Conservation (phyloP, 2,329 filamentous ascomycete genomes). For the Ramularia endophylla region DNA sequence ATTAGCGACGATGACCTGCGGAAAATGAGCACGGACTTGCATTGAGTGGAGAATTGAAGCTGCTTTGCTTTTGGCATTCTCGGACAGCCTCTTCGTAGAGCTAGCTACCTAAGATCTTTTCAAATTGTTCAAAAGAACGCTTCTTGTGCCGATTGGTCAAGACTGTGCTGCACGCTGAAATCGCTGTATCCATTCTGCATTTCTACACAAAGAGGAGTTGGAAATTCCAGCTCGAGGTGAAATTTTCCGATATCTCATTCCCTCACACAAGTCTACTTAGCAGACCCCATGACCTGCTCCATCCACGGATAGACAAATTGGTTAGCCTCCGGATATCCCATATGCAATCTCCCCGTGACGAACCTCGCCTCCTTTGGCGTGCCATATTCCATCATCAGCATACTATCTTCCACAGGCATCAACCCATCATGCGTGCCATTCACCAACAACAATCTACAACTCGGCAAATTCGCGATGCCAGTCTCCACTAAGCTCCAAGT, state of each 20-base stretch:
- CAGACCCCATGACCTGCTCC: constrained; percentile 46
- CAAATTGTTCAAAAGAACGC: too few relatives aligned
- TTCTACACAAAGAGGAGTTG: too few relatives aligned
- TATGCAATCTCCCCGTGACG: constrained; percentile 56
- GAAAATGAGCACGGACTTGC: constrained; percentile 14
- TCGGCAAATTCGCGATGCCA: constrained; percentile 52
- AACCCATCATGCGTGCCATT: constrained; percentile 58
- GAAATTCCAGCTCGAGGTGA: too few relatives aligned
- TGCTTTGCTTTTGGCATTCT: too few relatives aligned
- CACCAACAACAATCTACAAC: constrained; percentile 54
- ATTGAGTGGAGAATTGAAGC: too few relatives aligned
- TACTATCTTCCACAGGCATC: constrained; percentile 63
- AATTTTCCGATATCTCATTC: too few relatives aligned
- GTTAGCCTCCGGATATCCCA: constrained; percentile 62
- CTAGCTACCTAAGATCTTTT: too few relatives aligned
- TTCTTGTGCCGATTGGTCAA: too few relatives aligned
- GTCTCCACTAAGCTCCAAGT: constrained; percentile 59
- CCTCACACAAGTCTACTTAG: too few relatives aligned
- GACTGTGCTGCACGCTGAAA: too few relatives aligned
- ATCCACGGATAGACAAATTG: constrained; percentile 56
- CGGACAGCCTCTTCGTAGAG: too few relatives aligned
- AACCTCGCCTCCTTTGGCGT: constrained; percentile 61
- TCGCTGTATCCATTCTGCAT: too few relatives aligned
- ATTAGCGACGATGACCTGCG: constrained; percentile 16
- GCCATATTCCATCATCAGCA: constrained; percentile 59